Evolutionary conservation across 148 eudicot genomes (phyloP).

Genomic region (Diospyros lotus): DNA sequence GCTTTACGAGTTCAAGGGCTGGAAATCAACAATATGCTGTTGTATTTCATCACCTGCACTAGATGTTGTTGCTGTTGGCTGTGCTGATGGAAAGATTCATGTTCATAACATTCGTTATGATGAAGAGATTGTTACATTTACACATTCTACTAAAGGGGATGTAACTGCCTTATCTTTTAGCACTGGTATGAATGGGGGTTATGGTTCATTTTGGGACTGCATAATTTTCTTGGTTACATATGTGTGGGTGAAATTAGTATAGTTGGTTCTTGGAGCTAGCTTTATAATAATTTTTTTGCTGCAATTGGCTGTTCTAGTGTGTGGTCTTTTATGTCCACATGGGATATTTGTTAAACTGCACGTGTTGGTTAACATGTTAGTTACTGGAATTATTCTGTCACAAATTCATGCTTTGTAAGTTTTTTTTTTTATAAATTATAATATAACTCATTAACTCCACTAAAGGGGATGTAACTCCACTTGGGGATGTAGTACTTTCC

Average conservation of each 20-base stretch:
- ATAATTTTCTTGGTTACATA: not conserved
- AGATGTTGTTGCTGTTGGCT: constrained; percentile 96
- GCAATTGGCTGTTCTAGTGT: not conserved
- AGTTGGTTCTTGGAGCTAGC: not conserved
- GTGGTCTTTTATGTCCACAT: not conserved
- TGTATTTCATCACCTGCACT: constrained; percentile 95
- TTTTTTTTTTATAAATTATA: no score
- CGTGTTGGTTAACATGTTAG: not conserved
- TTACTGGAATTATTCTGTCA: not conserved
- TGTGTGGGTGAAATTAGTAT: no score
- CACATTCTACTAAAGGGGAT: constrained; percentile 81
- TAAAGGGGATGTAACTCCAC: not conserved
- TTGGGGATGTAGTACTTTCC: not conserved
- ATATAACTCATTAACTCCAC: not conserved
- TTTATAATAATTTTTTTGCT: not conserved
- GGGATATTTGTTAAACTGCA: not conserved
- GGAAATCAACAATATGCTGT: constrained; percentile 70
- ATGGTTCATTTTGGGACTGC: constrained; percentile 9
- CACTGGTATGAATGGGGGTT: constrained; percentile 47
- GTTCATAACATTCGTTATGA: constrained; percentile 89
- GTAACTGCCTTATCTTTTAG: constrained; percentile 93
- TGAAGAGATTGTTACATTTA: constrained; percentile 76
- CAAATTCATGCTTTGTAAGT: not conserved
- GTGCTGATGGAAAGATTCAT: constrained; percentile 95
- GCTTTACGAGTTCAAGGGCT: constrained; percentile 78